A percentile compares a stretch with the other conserved stretches of the same genome.
Evolutionary conservation across 2,329 filamentous ascomycete genomes (phyloP).

Genomic region (Ustulina deusta): DNA sequence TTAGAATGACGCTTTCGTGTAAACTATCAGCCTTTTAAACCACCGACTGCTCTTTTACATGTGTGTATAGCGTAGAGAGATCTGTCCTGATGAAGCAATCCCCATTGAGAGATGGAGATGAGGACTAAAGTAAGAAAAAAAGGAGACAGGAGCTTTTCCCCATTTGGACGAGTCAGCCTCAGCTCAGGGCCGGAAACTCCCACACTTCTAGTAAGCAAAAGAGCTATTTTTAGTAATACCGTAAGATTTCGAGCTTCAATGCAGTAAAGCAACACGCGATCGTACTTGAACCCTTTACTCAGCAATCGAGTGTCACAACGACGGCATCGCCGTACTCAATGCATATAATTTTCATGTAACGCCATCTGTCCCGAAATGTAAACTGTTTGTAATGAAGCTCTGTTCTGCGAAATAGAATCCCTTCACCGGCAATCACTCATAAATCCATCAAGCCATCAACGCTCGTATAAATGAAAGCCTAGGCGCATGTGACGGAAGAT

Average conservation of each 20-base stretch:
- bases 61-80: conserved; percentile 23
- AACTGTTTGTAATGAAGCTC: neutral
- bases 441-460: neutral
- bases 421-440: neutral
- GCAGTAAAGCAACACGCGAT: conserved; percentile 35
- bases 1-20: neutral
- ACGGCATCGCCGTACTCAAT: conserved; percentile 9
- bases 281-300: conserved; percentile 27
- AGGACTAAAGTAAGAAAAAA: conserved; percentile 37
- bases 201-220: conserved; percentile 36
- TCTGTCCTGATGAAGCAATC: conserved; percentile 38
- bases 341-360: neutral
- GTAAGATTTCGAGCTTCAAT: conserved; percentile 34
- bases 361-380: neutral
- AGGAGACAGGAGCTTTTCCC: conserved; percentile 27
- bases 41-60: conserved; percentile 6
- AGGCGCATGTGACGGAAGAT: neutral
- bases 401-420: neutral
- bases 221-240: conserved; percentile 39
- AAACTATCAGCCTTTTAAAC: neutral
- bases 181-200: conserved; percentile 16
- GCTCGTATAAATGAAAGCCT: neutral
- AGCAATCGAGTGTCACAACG: conserved; percentile 16
- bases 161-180: conserved; percentile 33
- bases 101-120: conserved; percentile 24